Percentiles rank a stretch among this genome's conserved stretches.
Evolutionary conservation across 768 basidiomycete species (phyloP).

Genomic region (Galerina marginata): DNA sequence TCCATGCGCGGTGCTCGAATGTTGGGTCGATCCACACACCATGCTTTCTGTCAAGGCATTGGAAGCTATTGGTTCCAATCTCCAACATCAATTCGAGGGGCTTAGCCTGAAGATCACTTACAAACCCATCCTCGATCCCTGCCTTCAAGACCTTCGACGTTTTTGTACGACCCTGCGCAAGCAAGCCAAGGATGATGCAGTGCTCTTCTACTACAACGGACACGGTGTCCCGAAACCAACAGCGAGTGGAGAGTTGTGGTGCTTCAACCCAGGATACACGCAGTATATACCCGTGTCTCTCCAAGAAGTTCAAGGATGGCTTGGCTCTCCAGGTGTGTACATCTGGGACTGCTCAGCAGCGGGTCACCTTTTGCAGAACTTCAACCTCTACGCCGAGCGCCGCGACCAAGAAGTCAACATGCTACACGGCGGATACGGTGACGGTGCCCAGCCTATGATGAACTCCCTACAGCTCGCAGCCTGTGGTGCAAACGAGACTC

Average conservation of each 20-base stretch:
- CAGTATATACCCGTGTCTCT: constrained; percentile 98
- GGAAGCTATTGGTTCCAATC: constrained; percentile 90
- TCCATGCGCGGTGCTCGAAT: constrained; percentile 93
- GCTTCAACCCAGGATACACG: constrained; percentile 96
- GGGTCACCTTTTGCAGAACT: constrained; percentile 90
- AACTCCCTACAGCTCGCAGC: constrained; percentile 95
- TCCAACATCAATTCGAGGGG: constrained; percentile 95
- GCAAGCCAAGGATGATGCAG: constrained; percentile 91
- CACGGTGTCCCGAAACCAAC: constrained; percentile 99
- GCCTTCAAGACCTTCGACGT: constrained; percentile 89
- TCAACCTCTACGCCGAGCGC: constrained; percentile 77
- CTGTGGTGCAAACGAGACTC: constrained; percentile 86
- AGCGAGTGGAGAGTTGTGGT: constrained; percentile 95
- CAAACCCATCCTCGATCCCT: constrained; percentile 94
- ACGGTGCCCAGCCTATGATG: constrained; percentile 73
- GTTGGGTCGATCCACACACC: constrained; percentile 96
- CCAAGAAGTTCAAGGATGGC: constrained; percentile 91
- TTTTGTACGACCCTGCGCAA: constrained; percentile 85
- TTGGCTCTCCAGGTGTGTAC: constrained; percentile 94
- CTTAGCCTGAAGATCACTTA: constrained; percentile 93
- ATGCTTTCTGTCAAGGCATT: constrained; percentile 93
- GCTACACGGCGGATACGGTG: constrained; percentile 61
- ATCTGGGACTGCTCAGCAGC: constrained; percentile 99
- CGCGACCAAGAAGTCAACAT: constrained; percentile 71
- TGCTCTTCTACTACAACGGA: constrained; percentile 97